Base-by-base conservation (phyloP, 2,329 filamentous ascomycete genomes). In the Trichoderma polysporum region DNA sequence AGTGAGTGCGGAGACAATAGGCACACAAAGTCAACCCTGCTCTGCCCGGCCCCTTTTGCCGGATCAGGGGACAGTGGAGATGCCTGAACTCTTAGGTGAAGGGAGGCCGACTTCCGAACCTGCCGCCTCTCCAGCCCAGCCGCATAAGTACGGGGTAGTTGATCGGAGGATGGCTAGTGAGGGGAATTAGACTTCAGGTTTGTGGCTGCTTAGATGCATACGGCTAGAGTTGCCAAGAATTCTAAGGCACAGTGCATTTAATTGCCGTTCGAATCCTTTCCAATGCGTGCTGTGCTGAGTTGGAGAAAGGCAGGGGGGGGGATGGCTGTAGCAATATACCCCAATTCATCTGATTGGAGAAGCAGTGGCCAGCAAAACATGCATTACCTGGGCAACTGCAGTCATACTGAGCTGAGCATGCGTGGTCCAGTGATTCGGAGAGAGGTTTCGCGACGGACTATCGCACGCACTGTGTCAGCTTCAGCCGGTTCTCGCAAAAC, bases 391-490 rank as follows among this genome's bases (percentile, higher is more conserved):
- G 25, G 31, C 39, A 25, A 27, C 33, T 50, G 59, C 59, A 53
- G 61, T 54, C 61, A 64, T 56, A 27, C 61, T 8, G 19, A 54
- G 37, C 49, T n/a, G 41, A 33, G 39, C 25, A n/a, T 35, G 50
- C 27, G 25, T 63, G 27, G 4, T 12, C 29, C 61, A 25, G 15
- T 47, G 19, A 27, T 35, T 45, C 9, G n/a, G 50, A 22, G 29
- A 39, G 27, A 25, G 22, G 8, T 17, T 33, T 41, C 3, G 15
- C 12, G 35, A 37, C 50, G 61, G 61, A 41, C n/a, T 64, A 31
- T 64, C 50, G 61, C 61, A 56, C 50, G 50, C 61, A 64, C 61
- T 64, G 61, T 64, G 50, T 64, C 49, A 64, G 61, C 61, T 64
- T 56, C 29, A 33, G 35, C 61, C 39, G 27, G 47, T 27, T 45